Base-by-base conservation (phyloP, 345 rosid genomes). In the Hibiscus trionum region DNA sequence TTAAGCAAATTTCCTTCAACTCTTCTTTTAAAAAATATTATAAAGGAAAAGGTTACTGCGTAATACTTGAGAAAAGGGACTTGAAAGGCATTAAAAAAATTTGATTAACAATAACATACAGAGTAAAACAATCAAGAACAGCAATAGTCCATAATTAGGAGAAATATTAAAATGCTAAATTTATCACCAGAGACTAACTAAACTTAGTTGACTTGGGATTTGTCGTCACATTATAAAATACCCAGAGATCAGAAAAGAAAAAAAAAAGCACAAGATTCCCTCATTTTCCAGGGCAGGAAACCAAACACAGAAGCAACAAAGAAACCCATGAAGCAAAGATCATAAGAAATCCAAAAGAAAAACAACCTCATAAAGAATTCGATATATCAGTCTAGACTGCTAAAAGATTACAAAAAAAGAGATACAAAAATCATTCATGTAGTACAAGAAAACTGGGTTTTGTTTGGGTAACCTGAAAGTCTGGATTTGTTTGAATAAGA, bases 221-320 rank as follows among this genome's bases (percentile, higher is more conserved):
- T 47, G 47, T 24, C 55, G 6, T 50, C 9, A 21, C 19, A 61
- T 8, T 10, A 12, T 16, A 29, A 16, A 60, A 19, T 24, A 70
- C 24, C 52, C 50, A 44, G 50, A 19, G 11, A 47, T 47, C 53
- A 47, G 5, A 4, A 47, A 14, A 47, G 61, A 31, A 37, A 21
- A 72, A 10, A 39, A 5, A 46, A 26, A 44, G 62, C 4, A 16
- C 11, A 58, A 39, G 27, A 4, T 44, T 67, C 21, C 5, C 65
- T 62, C 9, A 62, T 24, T 76, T 79, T 67, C 72, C 77, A 60
- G 44, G 57, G 69, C 69, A 44, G 69, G 35, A 19, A 21, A 73
- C 21, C 60, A 71, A 73, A 67, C 68, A 66, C 39, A 71, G 26
- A 78, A 66, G 67, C 5, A 73, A 67, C 68, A 66, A 37, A 71